Percentiles rank a stretch among this genome's conserved stretches.
These are phyloP conservation scores for Fabrea salina DNA, from an alignment of 169 alveolate species.

Conservation along the genomic window DNA sequence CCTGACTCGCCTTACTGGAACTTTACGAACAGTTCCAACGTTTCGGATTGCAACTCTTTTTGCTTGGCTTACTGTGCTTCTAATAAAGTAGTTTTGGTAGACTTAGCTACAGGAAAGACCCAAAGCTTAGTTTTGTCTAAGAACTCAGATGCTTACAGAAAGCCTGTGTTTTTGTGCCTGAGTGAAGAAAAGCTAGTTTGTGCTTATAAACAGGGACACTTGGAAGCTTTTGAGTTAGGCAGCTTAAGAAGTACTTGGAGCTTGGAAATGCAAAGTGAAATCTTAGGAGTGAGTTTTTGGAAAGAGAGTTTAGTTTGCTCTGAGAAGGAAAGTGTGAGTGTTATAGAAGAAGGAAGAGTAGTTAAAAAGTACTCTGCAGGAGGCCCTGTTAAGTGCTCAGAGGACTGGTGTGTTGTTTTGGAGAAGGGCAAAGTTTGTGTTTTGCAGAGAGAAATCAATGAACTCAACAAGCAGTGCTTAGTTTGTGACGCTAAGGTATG, in stretches of 20 bases:
- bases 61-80: neutral
- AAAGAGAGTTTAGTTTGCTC: neutral
- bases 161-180: neutral
- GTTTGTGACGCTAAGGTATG: neutral
- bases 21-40: neutral
- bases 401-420: no score
- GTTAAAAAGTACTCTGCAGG: neutral
- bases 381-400: neutral
- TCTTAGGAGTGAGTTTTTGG: neutral
- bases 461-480: neutral
- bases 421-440: neutral
- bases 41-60: neutral
- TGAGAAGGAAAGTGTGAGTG: neutral
- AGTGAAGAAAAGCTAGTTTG: neutral
- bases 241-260: neutral
- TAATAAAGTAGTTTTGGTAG: neutral
- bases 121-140: neutral
- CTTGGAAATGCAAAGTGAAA: neutral
- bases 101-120: neutral
- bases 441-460: neutral
- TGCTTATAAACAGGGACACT: neutral
- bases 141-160: neutral
- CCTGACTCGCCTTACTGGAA: neutral
- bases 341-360: neutral
- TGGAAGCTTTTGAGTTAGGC: neutral